Evolutionary conservation across 108 stramenopile species (phyloP), one percentile per base, ranked within the genome.

Genomic region (Parietichytrium sp.): DNA sequence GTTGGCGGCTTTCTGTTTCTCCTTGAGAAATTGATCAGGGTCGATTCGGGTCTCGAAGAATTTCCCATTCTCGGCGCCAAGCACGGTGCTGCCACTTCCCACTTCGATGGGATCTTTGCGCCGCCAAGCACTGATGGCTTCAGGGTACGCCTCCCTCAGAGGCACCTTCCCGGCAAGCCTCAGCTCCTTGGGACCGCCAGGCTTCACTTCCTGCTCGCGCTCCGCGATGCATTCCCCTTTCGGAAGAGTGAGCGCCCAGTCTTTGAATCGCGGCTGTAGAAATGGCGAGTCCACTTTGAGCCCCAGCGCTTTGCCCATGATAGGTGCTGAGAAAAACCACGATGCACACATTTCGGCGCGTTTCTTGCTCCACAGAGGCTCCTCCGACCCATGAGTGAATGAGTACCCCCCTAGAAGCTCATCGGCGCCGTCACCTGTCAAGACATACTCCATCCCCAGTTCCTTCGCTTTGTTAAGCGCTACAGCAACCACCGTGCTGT

Each of bases 341-440:
- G 83, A 33, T 4, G 81, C 77, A 82, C 89, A 89, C 91, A 90
- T 91, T 2, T 30, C 54, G 54, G 86, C 88, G 49, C 89, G 86
- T 79, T 91, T 89, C 26, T 87, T 78, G 31, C 79, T 83, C 91
- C 88, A 91, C 23, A 61, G 55, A 16, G 47, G 78, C 0, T 84
- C 83, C 8, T 51, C 84, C 20, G 52, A 78, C 4, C 82, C 83
- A 86, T 88, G 88, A 79, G 85, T 88, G 84, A 91, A 91, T 29
- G 84, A 83, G 83, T 89, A 91, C 1, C 91, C 91, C 10, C 89
- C 89, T 51, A 91, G 83, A n/a, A 91, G 79, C 82, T 91, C 91
- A 54, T 91, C 89, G 3, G 91, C 86, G 3, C 85, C 91, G 79
- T 91, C 89, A 3, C 89, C 90, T 29, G 86, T 86, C 12, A 91